Percentiles rank a stretch among this genome's conserved stretches.
phyloP scores from a whole-genome alignment of 2,329 filamentous ascomycete species.

The Calonectria naviculata region DNA sequence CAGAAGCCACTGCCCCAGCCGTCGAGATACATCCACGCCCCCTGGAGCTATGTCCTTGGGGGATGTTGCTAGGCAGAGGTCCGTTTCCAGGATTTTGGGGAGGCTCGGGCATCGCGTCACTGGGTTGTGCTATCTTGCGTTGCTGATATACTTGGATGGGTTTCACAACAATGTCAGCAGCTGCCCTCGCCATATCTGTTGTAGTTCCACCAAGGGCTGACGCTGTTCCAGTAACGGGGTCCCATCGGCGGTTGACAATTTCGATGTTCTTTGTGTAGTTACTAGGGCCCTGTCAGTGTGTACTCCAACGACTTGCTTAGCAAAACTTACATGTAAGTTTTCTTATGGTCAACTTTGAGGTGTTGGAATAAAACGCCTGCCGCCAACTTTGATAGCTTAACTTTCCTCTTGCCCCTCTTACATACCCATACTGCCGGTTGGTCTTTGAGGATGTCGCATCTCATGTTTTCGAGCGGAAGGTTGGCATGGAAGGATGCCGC shows the following conservation, averaged over 20 bases:
- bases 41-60: background rate
- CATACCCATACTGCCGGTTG: conserved; percentile 19
- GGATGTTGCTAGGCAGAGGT: background rate
- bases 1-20: conserved; percentile 20
- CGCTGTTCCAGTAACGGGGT: conserved; percentile 25
- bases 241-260: conserved; percentile 31
- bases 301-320: background rate
- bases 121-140: background rate
- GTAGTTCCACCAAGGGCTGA: conserved; percentile 21
- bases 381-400: conserved; percentile 29
- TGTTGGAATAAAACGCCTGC: conserved; percentile 22
- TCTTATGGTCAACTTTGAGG: conserved; percentile 25
- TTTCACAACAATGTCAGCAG: conserved; percentile 23
- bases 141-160: conserved; percentile 28
- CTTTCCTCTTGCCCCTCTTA: conserved; percentile 8
- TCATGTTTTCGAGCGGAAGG: conserved; percentile 29
- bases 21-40: background rate
- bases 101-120: background rate
- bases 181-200: conserved; percentile 18
- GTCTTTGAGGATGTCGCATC: conserved; percentile 25
- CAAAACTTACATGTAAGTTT: conserved; percentile 13
- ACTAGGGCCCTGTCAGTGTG: background rate
- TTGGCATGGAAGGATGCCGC: conserved; percentile 36
- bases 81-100: background rate
- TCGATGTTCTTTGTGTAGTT: conserved; percentile 22